Conservation (phyloP, 371 early-diverging fungal species). For the Apophysomyces variabilis region DNA sequence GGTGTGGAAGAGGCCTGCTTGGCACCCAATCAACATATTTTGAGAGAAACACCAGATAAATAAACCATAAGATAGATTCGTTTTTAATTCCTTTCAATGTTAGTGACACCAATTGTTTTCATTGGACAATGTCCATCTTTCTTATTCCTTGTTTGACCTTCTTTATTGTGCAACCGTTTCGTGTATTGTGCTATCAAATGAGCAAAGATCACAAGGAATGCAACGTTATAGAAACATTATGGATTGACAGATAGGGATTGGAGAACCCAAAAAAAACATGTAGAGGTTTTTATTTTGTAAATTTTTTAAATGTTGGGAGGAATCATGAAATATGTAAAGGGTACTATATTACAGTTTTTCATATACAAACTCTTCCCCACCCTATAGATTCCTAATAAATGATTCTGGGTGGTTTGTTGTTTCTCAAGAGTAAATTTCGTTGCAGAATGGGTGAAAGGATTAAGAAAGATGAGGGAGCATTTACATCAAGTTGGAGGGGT, state of each 20-base stretch:
- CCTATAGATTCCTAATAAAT: conserved; percentile 6
- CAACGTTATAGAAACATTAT: too few relatives aligned
- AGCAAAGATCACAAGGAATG: too few relatives aligned
- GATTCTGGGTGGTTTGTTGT: conserved; percentile 11
- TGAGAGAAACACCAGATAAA: conserved; percentile 1
- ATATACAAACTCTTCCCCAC: conserved; percentile 11
- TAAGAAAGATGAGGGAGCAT: neutral
- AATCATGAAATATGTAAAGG: conserved; percentile 6
- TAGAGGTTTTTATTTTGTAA: neutral
- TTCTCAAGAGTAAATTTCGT: neutral
- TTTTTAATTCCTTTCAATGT: too few relatives aligned
- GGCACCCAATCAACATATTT: conserved; percentile 72
- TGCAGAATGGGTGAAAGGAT: neutral
- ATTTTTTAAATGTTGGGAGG: conserved; percentile 2
- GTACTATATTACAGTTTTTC: conserved; percentile 1
- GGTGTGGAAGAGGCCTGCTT: conserved; percentile 76
- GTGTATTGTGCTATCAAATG: too few relatives aligned
- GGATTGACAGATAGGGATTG: too few relatives aligned
- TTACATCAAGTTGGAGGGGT: conserved; percentile 86
- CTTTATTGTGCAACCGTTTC: too few relatives aligned
- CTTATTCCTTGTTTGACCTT: too few relatives aligned
- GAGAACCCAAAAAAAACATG: neutral
- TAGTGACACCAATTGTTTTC: too few relatives aligned
- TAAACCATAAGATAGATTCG: too few relatives aligned
- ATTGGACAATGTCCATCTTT: too few relatives aligned